Base-by-base conservation (phyloP, 345 rosid species). In the Lepidium africanum region DNA sequence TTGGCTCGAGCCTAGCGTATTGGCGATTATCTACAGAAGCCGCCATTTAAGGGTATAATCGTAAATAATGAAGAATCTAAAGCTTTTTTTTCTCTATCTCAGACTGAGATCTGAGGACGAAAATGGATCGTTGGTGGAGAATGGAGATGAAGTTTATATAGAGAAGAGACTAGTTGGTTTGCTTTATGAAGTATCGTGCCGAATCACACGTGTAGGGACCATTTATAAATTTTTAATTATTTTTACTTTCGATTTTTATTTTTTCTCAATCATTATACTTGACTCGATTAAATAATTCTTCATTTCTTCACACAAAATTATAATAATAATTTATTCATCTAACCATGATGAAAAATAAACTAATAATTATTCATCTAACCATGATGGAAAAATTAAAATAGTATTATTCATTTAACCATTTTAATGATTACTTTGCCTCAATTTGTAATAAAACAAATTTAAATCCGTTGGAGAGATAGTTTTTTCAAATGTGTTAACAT, bases 21-120 rank as follows among this genome's bases (percentile, higher is more conserved):
- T 81, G 94, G 42, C 90, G 88, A 64, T 89, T 89, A 16, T 78
- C 88, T 35, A 92, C 87, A 0, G 85, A 84, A 47, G 96, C 84
- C 62, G 92, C 87, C 98, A 92, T 89, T 45, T 47, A 47, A 6
- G 62, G 14, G 41, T 63, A 45, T 0, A 17, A 14, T 5, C 1
- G 56, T 33, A 21, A 62, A 61, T 52, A 71, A 19, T 49, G 6
- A 13, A 32, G 30, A 61, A 51, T 13, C 9, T 11, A 10, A 45
- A 10, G 9, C n/a, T 33, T 32, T 39, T 5, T n/a, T 37, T n/a
- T 62, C 52, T 62, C 68, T 53, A 57, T 72, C 17, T 55, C 63
- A 71, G 69, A 71, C 6, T 52, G 69, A 71, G 75, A 71, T 71
- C 75, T 62, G 55, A 71, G 75, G 68, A 53, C 69, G 69, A 71